Percentiles rank a stretch among this genome's conserved stretches.
phyloP scores from a whole-genome alignment of 768 basidiomycete species.

The Botryobasidium botryosum region DNA sequence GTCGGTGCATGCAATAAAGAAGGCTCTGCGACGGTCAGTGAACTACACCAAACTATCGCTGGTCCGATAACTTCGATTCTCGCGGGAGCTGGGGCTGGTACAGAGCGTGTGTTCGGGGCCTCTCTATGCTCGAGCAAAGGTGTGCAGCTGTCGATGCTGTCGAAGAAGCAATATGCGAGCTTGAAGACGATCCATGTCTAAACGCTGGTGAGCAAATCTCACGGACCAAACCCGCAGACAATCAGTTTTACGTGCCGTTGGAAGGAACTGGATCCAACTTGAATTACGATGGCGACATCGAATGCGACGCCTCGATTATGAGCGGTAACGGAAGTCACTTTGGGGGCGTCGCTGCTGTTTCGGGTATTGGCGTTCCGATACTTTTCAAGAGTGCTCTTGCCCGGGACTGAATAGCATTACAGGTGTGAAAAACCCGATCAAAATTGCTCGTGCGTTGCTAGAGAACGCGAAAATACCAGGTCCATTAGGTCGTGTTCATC shows the following conservation, averaged over 20 bases:
- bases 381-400: neutral
- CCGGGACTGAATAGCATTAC: neutral
- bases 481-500: conserved; percentile 47
- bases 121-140: neutral
- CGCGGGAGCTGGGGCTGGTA: neutral
- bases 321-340: conserved; percentile 32
- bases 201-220: conserved; percentile 41
- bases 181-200: conserved; percentile 50
- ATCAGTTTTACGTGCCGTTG: neutral
- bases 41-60: neutral
- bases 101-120: neutral
- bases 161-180: conserved; percentile 33
- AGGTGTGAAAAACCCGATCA: conserved; percentile 60
- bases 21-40: conserved; percentile 36
- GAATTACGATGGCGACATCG: conserved; percentile 53
- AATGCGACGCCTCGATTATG: conserved; percentile 73
- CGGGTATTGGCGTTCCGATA: conserved; percentile 29
- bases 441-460: conserved; percentile 38
- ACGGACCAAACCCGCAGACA: neutral
- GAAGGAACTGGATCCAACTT: conserved; percentile 65
- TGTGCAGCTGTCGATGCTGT: conserved; percentile 29
- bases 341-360: conserved; percentile 57
- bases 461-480: conserved; percentile 32
- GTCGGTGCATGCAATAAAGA: conserved; percentile 35
- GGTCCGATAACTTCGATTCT: neutral